Conservation (phyloP, 2,329 filamentous ascomycete genomes). For the Hypoxylon sp. region DNA sequence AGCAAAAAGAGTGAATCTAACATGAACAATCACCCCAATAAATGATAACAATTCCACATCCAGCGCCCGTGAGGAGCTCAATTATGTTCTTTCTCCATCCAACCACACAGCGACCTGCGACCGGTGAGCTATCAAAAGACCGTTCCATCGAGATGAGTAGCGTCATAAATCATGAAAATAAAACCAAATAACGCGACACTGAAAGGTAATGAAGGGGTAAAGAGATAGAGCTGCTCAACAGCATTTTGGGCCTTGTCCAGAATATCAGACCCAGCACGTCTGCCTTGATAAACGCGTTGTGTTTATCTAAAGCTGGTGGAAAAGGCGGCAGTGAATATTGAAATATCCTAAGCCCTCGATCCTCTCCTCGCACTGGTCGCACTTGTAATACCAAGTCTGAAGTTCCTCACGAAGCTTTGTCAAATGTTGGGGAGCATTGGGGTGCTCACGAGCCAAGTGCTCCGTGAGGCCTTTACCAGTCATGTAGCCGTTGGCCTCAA, state of each 20-base stretch:
- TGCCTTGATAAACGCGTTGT: background rate
- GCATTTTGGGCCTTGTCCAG: background rate
- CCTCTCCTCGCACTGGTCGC: background rate
- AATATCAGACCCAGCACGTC: background rate
- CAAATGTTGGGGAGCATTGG: constrained; percentile 6
- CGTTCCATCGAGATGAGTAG: background rate
- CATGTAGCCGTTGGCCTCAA: constrained; percentile 47
- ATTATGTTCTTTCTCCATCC: background rate
- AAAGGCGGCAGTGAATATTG: constrained; percentile 5
- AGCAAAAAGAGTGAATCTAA: background rate
- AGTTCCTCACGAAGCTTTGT: background rate
- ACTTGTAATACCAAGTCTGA: accelerated
- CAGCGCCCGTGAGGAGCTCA: background rate
- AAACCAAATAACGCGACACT: background rate
- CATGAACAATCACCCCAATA: background rate
- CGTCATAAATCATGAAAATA: background rate
- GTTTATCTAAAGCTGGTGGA: constrained; percentile 5
- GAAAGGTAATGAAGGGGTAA: background rate
- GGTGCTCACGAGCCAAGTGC: constrained; percentile 43
- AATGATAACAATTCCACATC: background rate
- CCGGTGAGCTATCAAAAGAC: background rate
- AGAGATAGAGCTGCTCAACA: background rate
- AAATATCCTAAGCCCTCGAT: background rate
- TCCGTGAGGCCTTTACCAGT: constrained; percentile 48
- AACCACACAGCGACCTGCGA: too few relatives aligned